Percentiles rank a stretch among this genome's conserved stretches.
Conservation (phyloP, 305 asterid species). For the Plantago coronopus region DNA sequence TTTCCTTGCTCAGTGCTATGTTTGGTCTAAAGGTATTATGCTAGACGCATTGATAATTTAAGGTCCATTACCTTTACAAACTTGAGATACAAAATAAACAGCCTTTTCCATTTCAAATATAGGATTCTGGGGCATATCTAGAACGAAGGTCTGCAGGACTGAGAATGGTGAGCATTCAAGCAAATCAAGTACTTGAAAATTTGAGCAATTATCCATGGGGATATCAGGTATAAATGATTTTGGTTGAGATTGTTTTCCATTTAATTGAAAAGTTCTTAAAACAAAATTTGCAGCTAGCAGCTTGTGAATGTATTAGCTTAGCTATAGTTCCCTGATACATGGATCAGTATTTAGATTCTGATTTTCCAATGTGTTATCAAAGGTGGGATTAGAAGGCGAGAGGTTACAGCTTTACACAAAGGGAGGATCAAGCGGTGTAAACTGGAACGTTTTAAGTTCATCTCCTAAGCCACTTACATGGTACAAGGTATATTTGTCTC, state of each 20-base stretch:
- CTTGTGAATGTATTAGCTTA: background rate
- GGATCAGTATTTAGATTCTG: background rate
- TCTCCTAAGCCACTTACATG: constrained; percentile 58
- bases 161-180: constrained; percentile 35
- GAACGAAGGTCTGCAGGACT: constrained; percentile 58
- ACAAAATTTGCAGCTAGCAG: background rate
- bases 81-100: background rate
- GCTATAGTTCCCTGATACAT: background rate
- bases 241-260: too few species aligned
- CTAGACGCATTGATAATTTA: constrained; percentile 7
- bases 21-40: constrained; percentile 69
- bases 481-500: constrained; percentile 53
- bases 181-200: constrained; percentile 19
- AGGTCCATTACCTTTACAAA: constrained; percentile 4
- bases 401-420: constrained; percentile 40
- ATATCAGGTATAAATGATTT: constrained; percentile 52
- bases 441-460: constrained; percentile 44
- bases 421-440: constrained; percentile 35
- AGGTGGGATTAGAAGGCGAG: constrained; percentile 86
- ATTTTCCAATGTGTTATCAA: constrained; percentile 1
- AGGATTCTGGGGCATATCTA: constrained; percentile 83
- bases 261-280: background rate
- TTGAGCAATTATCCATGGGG: constrained; percentile 59
- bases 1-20: constrained; percentile 69
- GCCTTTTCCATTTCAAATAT: constrained; percentile 4